Base-by-base conservation (phyloP, 805 yeast species). In the Priceomyces carsonii region DNA sequence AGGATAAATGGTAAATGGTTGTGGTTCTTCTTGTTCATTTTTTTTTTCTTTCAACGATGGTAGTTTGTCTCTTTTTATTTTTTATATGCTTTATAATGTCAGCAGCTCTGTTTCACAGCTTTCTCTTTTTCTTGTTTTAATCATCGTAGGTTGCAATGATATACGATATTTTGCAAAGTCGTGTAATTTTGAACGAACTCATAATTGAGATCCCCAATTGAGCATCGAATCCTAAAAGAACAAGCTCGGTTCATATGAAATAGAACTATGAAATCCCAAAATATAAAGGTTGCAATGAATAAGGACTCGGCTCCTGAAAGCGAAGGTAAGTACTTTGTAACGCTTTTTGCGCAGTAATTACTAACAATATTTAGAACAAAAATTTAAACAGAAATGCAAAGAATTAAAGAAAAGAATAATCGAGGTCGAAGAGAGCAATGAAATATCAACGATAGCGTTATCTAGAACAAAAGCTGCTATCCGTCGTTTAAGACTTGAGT, bases 401-500 rank as follows among this genome's bases (percentile, higher is more conserved):
- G 90, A 82, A 32, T 69, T 89, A 48, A 80, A 81, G 56, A 70
- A 71, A 44, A 73, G 88, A 49, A 80, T 90, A 24, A 63, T 66
- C 3, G 86, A 83, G 43, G 73, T 89, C 20, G 95, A 88, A 51
- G 80, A 77, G 35, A 79, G 79, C 50, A 91, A 89, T 57, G 93
- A 86, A 53, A 64, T 79, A 6, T 77, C 88, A 35, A 75, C 89
- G 1, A 62, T 88, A 19, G 85, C 93, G 1, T 78, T 93, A 21
- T 75, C 82, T 10, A 77, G 96, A 48, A 81, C 95, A 8, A 79
- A 85, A 44, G 72, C 79, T 18, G 77, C 89, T 6, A 80, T 90
- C 22, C 79, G 87, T 47, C 68, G 97, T 44, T 68, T 87, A 29
- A 76, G 95, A 39, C 71, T 89, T 29, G 98, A 93, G 54, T 84